Percentiles rank a stretch among this genome's conserved stretches.
Conservation (phyloP, 2,329 filamentous ascomycete genomes). For the Ceratocystis papillata region DNA sequence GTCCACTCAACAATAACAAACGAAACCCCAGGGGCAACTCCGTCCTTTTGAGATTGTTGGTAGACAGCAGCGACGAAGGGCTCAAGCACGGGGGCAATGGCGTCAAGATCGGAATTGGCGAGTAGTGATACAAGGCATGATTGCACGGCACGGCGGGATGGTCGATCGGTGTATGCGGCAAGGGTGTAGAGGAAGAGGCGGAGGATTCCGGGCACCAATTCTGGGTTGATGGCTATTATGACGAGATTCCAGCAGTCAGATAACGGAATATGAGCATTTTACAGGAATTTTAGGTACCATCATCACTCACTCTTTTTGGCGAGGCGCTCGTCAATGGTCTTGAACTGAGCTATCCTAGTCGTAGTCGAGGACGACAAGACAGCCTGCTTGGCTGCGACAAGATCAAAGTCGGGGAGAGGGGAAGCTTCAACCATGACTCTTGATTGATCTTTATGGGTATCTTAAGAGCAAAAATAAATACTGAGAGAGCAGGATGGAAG, state of each 20-base stretch:
- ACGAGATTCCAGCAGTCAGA: background rate
- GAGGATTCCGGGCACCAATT: conserved; percentile 47
- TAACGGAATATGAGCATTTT: background rate
- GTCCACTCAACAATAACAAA: conserved; percentile 91
- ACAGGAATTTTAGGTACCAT: conserved; percentile 25
- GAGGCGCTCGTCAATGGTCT: conserved; percentile 47
- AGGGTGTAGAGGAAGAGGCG: conserved; percentile 77
- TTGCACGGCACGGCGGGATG: conserved; percentile 73
- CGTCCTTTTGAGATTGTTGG: conserved; percentile 62
- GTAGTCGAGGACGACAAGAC: conserved; percentile 53
- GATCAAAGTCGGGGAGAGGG: conserved; percentile 37
- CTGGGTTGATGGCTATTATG: conserved; percentile 38
- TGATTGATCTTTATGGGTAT: conserved; percentile 10
- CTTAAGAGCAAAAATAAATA: background rate
- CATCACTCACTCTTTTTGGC: conserved; percentile 41
- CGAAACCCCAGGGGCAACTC: conserved; percentile 66
- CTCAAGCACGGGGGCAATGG: conserved; percentile 43
- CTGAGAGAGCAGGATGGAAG: conserved; percentile 8
- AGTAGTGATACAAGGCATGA: conserved; percentile 63
- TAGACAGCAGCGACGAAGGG: conserved; percentile 57
- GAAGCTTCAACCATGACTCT: conserved; percentile 25
- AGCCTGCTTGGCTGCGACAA: conserved; percentile 39
- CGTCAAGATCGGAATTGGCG: conserved; percentile 42
- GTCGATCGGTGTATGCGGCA: conserved; percentile 72
- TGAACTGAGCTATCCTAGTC: conserved; percentile 44